Evolutionary conservation across 805 yeast species (phyloP).

Genomic region (Candida cerambycidarum): DNA sequence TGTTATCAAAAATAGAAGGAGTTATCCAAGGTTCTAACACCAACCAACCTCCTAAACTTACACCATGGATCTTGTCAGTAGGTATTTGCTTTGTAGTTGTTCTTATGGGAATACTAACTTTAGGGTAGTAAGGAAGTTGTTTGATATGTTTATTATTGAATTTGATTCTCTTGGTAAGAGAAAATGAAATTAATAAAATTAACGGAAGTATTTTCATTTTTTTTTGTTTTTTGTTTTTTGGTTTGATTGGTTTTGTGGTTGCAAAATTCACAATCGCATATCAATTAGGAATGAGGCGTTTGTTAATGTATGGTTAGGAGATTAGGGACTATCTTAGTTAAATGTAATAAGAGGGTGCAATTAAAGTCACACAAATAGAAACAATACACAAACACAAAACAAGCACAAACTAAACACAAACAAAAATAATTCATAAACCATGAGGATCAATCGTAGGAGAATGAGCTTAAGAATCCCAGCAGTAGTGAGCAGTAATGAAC

Average conservation of each 20-base stretch:
- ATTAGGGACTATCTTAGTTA: no score
- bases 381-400: no score
- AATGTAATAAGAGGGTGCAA: no score
- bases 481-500: no score
- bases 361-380: no score
- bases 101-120: neutral
- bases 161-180: neutral
- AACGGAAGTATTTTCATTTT: neutral
- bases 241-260: neutral
- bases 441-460: no score
- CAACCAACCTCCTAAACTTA: conserved; percentile 64
- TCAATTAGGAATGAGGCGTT: no score
- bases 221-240: neutral
- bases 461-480: no score
- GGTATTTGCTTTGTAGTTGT: neutral
- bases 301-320: no score
- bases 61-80: conserved; percentile 15
- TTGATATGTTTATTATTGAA: conserved; percentile 1
- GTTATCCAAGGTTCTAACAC: conserved; percentile 69
- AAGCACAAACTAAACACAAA: no score
- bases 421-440: no score
- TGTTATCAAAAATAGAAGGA: conserved; percentile 54
- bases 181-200: neutral
- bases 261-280: neutral
- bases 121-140: neutral